These are phyloP conservation scores for Fusarium nurragi DNA, from an alignment of 2,329 filamentous ascomycete genomes.

Conservation along the genomic window DNA sequence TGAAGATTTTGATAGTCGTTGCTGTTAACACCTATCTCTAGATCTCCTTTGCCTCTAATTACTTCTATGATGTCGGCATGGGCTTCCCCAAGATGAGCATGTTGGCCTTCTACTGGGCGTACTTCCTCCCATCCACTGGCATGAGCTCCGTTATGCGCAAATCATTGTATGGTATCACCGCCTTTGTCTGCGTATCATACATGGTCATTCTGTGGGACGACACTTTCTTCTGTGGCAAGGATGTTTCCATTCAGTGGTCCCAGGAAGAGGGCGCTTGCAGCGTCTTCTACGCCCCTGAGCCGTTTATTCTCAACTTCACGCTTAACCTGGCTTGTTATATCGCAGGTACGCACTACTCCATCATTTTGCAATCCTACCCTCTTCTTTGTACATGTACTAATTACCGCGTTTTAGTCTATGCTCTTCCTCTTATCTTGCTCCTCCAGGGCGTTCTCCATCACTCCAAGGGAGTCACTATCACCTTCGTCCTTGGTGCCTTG, in stretches of 20 bases:
- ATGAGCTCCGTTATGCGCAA: slow-evolving; percentile 44
- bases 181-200: slow-evolving; percentile 47
- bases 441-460: slow-evolving; percentile 34
- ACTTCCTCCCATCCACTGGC: slow-evolving; percentile 41
- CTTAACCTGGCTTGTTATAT: slow-evolving; percentile 49
- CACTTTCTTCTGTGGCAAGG: slow-evolving; percentile 49
- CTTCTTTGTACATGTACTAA: not conserved
- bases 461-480: slow-evolving; percentile 29
- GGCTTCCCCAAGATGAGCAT: slow-evolving; percentile 51
- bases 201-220: slow-evolving; percentile 48
- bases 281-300: slow-evolving; percentile 48
- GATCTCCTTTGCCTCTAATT: slow-evolving; percentile 51
- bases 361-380: no score
- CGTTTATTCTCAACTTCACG: slow-evolving; percentile 50
- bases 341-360: slow-evolving; percentile 31
- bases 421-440: slow-evolving; percentile 46
- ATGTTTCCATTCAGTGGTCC: slow-evolving; percentile 50
- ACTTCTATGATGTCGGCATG: slow-evolving; percentile 52
- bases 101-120: slow-evolving; percentile 50
- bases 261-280: slow-evolving; percentile 50
- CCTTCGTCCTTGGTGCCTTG: slow-evolving; percentile 31
- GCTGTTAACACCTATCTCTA: not conserved
- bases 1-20: accelerated
- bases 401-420: slow-evolving; percentile 38
- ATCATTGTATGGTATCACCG: slow-evolving; percentile 45